Conservation (phyloP, 2,329 filamentous ascomycete species). For the Dryadomyces sulphureus region DNA sequence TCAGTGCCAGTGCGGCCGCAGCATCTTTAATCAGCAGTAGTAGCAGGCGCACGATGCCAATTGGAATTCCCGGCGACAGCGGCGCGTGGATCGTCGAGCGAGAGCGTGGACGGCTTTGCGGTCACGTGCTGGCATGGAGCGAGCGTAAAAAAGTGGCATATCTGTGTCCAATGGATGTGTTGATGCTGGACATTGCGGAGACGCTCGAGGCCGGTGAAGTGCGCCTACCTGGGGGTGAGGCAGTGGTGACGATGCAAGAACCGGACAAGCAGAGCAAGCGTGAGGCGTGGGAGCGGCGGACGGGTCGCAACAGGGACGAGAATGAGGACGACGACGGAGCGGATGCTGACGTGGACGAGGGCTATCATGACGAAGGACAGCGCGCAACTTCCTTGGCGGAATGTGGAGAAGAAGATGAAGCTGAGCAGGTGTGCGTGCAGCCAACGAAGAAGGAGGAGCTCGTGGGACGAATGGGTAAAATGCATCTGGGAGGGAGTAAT, state of each 20-base stretch:
- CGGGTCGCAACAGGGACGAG: background rate
- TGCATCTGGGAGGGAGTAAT: slow-evolving; percentile 4
- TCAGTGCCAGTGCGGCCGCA: slow-evolving; percentile 14
- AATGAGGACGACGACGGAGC: slow-evolving; percentile 1
- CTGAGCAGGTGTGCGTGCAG: background rate
- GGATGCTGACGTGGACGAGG: background rate
- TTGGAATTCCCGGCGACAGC: slow-evolving; percentile 72
- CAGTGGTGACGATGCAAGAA: slow-evolving; percentile 19
- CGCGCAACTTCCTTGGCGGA: too few relatives aligned
- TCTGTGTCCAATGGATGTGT: slow-evolving; percentile 87
- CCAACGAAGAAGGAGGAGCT: slow-evolving; percentile 1
- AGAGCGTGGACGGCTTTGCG: slow-evolving; percentile 63
- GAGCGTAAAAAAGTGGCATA: slow-evolving; percentile 69
- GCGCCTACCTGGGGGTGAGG: slow-evolving; percentile 49
- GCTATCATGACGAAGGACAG: background rate
- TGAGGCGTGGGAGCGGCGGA: background rate
- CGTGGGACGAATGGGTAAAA: slow-evolving; percentile 1
- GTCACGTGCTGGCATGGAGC: slow-evolving; percentile 83
- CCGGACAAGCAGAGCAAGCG: background rate
- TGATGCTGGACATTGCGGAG: slow-evolving; percentile 71
- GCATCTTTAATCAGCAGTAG: background rate
- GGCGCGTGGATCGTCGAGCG: slow-evolving; percentile 88
- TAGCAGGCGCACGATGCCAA: slow-evolving; percentile 12
- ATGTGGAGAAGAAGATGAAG: background rate
- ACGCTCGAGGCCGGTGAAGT: slow-evolving; percentile 58